A percentile compares a stretch with the other conserved stretches of the same genome.
These are phyloP conservation scores for Dipodascopsis uninucleata DNA, from an alignment of 805 yeast genomes.

Conservation along the genomic window DNA sequence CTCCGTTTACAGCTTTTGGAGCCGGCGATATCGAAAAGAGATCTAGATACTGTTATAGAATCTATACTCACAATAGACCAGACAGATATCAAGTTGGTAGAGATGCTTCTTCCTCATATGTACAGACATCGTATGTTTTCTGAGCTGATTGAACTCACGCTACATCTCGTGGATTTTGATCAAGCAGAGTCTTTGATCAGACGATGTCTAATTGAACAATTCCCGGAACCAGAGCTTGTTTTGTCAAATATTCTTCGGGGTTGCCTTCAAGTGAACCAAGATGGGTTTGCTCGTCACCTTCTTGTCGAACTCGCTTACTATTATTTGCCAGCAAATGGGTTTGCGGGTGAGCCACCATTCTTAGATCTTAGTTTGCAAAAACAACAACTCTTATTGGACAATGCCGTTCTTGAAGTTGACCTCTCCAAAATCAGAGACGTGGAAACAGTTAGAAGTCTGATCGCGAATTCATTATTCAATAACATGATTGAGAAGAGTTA, in stretches of 20 bases:
- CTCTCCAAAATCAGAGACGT: neutral
- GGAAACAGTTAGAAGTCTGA: neutral
- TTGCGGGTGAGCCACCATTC: neutral
- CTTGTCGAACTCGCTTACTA: slow-evolving; percentile 6
- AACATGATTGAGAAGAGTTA: too few species aligned
- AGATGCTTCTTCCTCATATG: slow-evolving; percentile 9
- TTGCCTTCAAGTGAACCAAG: slow-evolving; percentile 6
- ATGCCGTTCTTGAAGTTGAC: neutral
- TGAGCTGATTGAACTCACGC: slow-evolving; percentile 8
- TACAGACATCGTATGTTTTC: slow-evolving; percentile 12
- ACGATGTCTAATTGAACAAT: neutral
- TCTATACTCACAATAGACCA: neutral
- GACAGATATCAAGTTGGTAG: neutral
- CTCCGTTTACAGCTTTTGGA: slow-evolving; percentile 7
- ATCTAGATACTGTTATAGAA: slow-evolving; percentile 5
- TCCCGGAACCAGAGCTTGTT: slow-evolving; percentile 4
- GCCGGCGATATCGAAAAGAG: slow-evolving; percentile 6
- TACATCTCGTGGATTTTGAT: slow-evolving; percentile 11
- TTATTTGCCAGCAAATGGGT: neutral
- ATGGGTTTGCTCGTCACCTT: slow-evolving; percentile 10
- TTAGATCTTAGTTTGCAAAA: neutral
- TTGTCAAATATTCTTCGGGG: slow-evolving; percentile 9
- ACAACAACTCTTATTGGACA: neutral
- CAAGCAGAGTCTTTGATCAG: slow-evolving; percentile 8
- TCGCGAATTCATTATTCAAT: neutral